phyloP scores from a whole-genome alignment of 495 filamentous ascomycete species.

The Astrocystis sublimbata region DNA sequence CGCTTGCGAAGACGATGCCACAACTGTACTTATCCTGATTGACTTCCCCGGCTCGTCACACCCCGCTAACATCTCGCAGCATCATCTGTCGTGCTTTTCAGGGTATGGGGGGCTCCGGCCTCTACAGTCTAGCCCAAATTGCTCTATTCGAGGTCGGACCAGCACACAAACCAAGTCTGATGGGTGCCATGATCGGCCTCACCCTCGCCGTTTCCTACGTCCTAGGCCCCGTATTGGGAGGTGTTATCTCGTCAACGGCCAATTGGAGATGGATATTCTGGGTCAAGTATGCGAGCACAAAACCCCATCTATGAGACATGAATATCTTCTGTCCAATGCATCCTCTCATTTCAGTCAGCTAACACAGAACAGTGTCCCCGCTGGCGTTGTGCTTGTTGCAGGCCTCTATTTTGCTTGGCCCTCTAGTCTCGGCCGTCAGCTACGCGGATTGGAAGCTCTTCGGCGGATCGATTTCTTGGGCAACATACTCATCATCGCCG shows the following conservation, averaged over 20 bases:
- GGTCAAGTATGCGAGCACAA: constrained; percentile 56
- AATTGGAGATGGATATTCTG: constrained; percentile 72
- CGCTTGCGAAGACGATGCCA: constrained; percentile 48
- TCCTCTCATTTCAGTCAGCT: not conserved
- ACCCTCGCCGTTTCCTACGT: constrained; percentile 49
- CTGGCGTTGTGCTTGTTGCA: constrained; percentile 55
- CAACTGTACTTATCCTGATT: constrained; percentile 49
- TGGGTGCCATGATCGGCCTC: constrained; percentile 46
- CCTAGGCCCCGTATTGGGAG: constrained; percentile 69
- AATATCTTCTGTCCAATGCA: not conserved
- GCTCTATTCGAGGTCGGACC: constrained; percentile 57
- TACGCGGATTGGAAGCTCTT: constrained; percentile 30
- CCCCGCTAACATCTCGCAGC: constrained; percentile 31
- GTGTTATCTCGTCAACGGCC: constrained; percentile 61
- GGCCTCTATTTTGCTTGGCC: constrained; percentile 59
- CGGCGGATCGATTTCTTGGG: constrained; percentile 59
- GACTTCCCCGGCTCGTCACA: not conserved
- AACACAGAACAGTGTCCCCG: constrained; percentile 50
- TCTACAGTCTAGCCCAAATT: constrained; percentile 58
- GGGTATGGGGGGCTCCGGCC: constrained; percentile 60
- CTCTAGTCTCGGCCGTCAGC: constrained; percentile 26
- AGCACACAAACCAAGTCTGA: constrained; percentile 44
- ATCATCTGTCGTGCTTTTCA: constrained; percentile 63
- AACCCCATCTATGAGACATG: not conserved
- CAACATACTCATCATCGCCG: constrained; percentile 52